Evolutionary conservation across 2,329 filamentous ascomycete species (phyloP).

Genomic region (Metarhizium robertsii): DNA sequence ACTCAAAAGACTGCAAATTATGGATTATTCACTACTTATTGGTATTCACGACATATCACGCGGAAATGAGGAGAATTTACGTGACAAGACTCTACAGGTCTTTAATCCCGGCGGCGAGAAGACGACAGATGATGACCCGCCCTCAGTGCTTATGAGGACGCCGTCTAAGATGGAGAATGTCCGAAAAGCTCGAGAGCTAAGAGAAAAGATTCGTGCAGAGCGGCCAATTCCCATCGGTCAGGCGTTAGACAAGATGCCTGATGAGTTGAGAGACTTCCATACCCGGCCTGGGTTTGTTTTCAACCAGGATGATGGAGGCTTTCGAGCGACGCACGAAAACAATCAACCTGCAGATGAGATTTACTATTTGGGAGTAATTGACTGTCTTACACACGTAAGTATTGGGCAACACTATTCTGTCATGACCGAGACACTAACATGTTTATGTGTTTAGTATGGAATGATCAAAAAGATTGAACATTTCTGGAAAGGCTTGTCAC

Average conservation of each 20-base stretch:
- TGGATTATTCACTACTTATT: slow-evolving; percentile 95
- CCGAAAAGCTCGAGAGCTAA: slow-evolving; percentile 80
- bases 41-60: slow-evolving; percentile 86
- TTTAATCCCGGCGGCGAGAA: slow-evolving; percentile 79
- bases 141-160: slow-evolving; percentile 68
- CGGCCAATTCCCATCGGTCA: slow-evolving; percentile 89
- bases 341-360: slow-evolving; percentile 79
- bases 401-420: not conserved
- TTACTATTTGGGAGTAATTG: slow-evolving; percentile 97
- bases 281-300: slow-evolving; percentile 68
- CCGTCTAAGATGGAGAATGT: slow-evolving; percentile 89
- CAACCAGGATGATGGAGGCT: slow-evolving; percentile 88
- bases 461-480: slow-evolving; percentile 91
- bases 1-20: slow-evolving; percentile 83
- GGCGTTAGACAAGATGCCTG: slow-evolving; percentile 76
- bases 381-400: slow-evolving; percentile 92
- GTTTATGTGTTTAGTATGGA: slow-evolving; percentile 59
- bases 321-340: slow-evolving; percentile 86
- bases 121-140: slow-evolving; percentile 45
- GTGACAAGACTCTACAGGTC: slow-evolving; percentile 80
- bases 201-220: slow-evolving; percentile 87
- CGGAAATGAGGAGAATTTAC: slow-evolving; percentile 92
- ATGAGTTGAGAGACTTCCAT: slow-evolving; percentile 70
- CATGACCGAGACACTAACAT: slow-evolving; percentile 1
- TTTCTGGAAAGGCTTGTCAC: slow-evolving; percentile 89